Base-by-base conservation (phyloP, 352 stramenopile species). In the Pythium coloratum region DNA sequence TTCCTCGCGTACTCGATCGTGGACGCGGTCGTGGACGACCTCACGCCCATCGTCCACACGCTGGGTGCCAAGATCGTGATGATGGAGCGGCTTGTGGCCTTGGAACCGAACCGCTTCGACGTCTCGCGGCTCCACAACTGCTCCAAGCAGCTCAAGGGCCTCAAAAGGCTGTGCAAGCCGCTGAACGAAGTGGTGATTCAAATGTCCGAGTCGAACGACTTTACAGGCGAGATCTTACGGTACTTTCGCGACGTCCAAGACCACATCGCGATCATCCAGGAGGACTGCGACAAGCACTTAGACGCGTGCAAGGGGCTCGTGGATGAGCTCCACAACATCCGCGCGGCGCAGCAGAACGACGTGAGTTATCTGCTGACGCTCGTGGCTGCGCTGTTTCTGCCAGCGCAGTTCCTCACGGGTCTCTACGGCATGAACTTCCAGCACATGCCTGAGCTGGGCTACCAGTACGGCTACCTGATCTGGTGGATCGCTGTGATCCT, bases 381-480 rank as follows among this genome's bases (percentile, higher is more conserved):
- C 3, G 81, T 96, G 8, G 86, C 88, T 4, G 89, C 89, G 4
- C 77, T 94, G 33, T 94, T 94, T 33, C 59, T 96, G 32, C 89
- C 89, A 2, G 89, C 84, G 24, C 87, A 95, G 69, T 96, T 96
- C 68, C 79, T 96, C 33, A 94, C 89, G n/a, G 84, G 84, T 18
- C 64, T 96, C 9, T 95, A 95, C 60, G 89, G 89, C 49, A 96
- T 96, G 89, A 96, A 96, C 76, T 96, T 95, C 62, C 76, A 81
- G 32, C 77, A 89, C 59, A 96, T 96, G 88, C 88, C 88, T 3
- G 89, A 95, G 66, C 75, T 96, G 32, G 55, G 82, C n/a, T 79
- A 80, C 64, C 63, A 88, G 56, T 71, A 92, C 50, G 89, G 86
- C 42, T 96, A 96, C 67, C 78, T 82, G 56, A 70, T 91, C 26